Percentiles rank a stretch among this genome's conserved stretches.
Evolutionary conservation across 768 basidiomycete genomes (phyloP).

Genomic region (Termitomyces sp.): DNA sequence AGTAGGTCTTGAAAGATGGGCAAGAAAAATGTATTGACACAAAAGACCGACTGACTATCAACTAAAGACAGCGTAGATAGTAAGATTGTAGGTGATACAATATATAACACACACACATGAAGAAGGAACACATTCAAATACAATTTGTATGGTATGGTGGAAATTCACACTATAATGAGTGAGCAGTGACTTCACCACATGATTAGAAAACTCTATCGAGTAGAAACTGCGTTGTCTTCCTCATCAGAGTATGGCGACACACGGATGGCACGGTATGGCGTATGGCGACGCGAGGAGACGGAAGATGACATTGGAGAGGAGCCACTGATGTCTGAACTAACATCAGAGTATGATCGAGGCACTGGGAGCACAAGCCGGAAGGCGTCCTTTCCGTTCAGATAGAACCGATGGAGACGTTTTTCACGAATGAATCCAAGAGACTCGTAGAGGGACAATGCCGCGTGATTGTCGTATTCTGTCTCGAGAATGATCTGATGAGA

Average conservation of each 20-base stretch:
- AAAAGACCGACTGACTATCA: neutral
- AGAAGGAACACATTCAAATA: conserved; percentile 1
- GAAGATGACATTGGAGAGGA: conserved; percentile 19
- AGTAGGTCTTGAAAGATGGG: neutral
- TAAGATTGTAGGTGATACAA: neutral
- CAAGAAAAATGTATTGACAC: neutral
- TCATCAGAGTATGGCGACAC: conserved; percentile 43
- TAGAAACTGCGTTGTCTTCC: conserved; percentile 31
- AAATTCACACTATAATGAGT: neutral
- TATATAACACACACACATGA: neutral
- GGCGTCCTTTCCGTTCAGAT: conserved; percentile 96
- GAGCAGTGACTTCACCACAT: neutral
- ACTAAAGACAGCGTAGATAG: neutral
- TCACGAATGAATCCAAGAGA: conserved; percentile 93
- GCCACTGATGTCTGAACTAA: conserved; percentile 24
- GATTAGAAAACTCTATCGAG: conserved; percentile 21
- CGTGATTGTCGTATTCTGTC: conserved; percentile 90
- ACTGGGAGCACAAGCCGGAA: conserved; percentile 74
- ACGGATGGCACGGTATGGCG: conserved; percentile 36
- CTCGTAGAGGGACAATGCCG: conserved; percentile 86
- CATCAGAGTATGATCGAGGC: conserved; percentile 34
- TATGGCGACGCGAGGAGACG: conserved; percentile 17
- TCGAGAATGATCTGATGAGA: conserved; percentile 80
- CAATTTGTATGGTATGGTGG: neutral
- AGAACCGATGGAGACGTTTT: conserved; percentile 92